Evolutionary conservation across 768 basidiomycete species (phyloP).

Genomic region (Krasilnikovozyma curviuscula): DNA sequence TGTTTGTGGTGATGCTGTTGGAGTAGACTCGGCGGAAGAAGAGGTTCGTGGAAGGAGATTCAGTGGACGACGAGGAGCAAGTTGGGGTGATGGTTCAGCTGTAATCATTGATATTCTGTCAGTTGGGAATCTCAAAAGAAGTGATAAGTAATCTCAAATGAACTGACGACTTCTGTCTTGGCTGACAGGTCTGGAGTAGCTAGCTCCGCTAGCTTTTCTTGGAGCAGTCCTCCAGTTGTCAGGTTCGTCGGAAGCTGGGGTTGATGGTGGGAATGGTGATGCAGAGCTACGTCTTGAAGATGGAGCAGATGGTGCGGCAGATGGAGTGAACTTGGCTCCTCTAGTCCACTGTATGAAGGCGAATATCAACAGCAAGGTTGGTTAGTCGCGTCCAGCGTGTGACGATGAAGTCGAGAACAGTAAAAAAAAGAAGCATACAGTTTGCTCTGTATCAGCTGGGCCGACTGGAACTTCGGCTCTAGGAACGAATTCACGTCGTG

Average conservation of each 20-base stretch:
- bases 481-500: slow-evolving; percentile 1
- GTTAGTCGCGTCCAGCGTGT: not conserved
- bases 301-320: slow-evolving; percentile 4
- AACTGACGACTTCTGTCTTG: no score
- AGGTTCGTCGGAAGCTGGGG: slow-evolving; percentile 9
- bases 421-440: slow-evolving; percentile 18
- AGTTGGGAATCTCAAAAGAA: slow-evolving; percentile 9
- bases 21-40: slow-evolving; percentile 36
- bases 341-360: slow-evolving; percentile 21
- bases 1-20: slow-evolving; percentile 29
- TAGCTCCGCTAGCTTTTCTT: no score
- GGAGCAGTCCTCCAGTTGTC: slow-evolving; percentile 47
- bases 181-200: slow-evolving; percentile 2
- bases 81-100: slow-evolving; percentile 34
- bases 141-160: no score
- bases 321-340: slow-evolving; percentile 22
- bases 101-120: slow-evolving; percentile 33
- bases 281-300: slow-evolving; percentile 12
- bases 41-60: slow-evolving; percentile 41
- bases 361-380: not conserved
- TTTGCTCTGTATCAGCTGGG: slow-evolving; percentile 56
- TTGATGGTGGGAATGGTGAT: slow-evolving; percentile 1
- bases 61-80: slow-evolving; percentile 16
- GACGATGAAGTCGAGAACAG: not conserved
- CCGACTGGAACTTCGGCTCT: slow-evolving; percentile 9